A percentile compares a stretch with the other conserved stretches of the same genome.
Conservation (phyloP, 805 yeast genomes). For the Zygosaccharomyces bisporus region DNA sequence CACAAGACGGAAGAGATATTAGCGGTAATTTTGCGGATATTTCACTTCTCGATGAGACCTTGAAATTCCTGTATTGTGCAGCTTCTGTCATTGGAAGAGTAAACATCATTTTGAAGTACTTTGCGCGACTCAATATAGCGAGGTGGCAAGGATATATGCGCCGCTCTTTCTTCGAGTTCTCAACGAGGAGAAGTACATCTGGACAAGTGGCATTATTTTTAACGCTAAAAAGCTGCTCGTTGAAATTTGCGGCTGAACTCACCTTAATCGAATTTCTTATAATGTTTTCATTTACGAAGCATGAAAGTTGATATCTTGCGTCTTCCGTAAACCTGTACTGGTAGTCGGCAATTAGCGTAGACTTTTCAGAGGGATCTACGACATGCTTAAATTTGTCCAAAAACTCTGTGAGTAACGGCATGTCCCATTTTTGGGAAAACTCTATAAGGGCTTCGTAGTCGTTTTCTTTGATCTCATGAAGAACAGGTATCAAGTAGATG, state of each 20-base stretch:
- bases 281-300: slow-evolving; percentile 27
- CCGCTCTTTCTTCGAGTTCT: slow-evolving; percentile 24
- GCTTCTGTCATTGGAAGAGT: slow-evolving; percentile 45
- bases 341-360: slow-evolving; percentile 35
- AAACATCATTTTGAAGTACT: slow-evolving; percentile 63
- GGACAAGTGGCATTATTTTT: slow-evolving; percentile 33
- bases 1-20: slow-evolving; percentile 23
- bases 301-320: slow-evolving; percentile 27
- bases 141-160: slow-evolving; percentile 60
- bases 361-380: slow-evolving; percentile 31
- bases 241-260: background rate
- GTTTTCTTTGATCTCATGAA: slow-evolving; percentile 35
- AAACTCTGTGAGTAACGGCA: slow-evolving; percentile 39
- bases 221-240: background rate
- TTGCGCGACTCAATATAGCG: slow-evolving; percentile 56
- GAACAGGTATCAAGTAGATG: slow-evolving; percentile 40
- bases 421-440: slow-evolving; percentile 36
- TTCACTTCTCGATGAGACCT: slow-evolving; percentile 4
- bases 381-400: slow-evolving; percentile 32
- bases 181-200: slow-evolving; percentile 46
- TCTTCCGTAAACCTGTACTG: slow-evolving; percentile 32
- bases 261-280: slow-evolving; percentile 11
- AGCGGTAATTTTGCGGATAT: slow-evolving; percentile 22
- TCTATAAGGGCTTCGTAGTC: slow-evolving; percentile 32
- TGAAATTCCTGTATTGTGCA: slow-evolving; percentile 4